Evolutionary conservation across 441 rosid species (phyloP).

Genomic region (Gossypium lobatum): DNA sequence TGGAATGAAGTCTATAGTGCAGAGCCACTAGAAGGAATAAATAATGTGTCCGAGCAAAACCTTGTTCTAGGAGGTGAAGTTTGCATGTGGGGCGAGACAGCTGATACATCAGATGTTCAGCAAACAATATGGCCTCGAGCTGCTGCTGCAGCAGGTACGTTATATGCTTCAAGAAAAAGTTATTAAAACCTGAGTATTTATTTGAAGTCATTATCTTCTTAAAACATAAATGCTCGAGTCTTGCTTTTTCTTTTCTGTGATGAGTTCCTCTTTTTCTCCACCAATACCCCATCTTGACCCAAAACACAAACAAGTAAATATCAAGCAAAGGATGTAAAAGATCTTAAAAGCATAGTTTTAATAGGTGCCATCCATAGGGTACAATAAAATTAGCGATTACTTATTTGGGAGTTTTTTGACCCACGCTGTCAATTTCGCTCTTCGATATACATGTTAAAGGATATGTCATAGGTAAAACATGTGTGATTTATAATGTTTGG

Average conservation of each 20-base stretch:
- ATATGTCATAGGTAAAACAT: background rate
- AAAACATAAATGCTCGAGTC: background rate
- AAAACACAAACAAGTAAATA: background rate
- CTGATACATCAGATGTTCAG: constrained; percentile 76
- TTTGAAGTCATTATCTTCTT: background rate
- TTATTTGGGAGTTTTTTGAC: background rate
- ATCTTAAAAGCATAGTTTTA: background rate
- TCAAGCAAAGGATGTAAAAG: background rate
- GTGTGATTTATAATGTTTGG: background rate
- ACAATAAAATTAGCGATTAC: background rate
- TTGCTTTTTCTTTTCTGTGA: background rate
- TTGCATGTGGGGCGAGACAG: constrained; percentile 95
- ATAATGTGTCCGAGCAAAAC: constrained; percentile 42
- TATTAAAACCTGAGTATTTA: background rate
- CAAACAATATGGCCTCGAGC: constrained; percentile 98
- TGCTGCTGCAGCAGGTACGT: constrained; percentile 76
- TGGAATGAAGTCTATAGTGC: constrained; percentile 71
- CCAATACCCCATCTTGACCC: background rate
- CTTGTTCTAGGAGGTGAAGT: constrained; percentile 94
- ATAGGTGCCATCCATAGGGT: background rate
- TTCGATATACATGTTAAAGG: background rate
- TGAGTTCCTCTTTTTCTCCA: background rate
- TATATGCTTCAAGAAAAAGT: constrained; percentile 17
- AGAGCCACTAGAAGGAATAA: constrained; percentile 75
- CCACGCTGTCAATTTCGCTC: background rate